Evolutionary conservation across 2,329 filamentous ascomycete genomes (phyloP).

Genomic region (Phaeophleospora eucalypticola): DNA sequence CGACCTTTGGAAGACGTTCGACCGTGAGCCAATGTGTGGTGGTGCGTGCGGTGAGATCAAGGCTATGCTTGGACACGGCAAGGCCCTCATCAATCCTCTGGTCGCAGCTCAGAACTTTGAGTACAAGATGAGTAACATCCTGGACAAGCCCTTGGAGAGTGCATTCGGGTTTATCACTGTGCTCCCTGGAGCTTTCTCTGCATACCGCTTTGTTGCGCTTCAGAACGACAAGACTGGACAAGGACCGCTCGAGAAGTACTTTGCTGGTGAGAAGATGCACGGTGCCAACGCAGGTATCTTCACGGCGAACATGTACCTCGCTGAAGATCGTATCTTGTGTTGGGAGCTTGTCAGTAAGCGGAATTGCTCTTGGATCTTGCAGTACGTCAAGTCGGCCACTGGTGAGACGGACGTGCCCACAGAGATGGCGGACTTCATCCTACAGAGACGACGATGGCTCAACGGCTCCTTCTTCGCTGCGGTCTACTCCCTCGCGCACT

Average conservation of each 20-base stretch:
- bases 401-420: conserved; percentile 97
- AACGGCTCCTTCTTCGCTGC: conserved; percentile 98
- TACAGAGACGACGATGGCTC: conserved; percentile 93
- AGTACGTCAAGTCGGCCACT: conserved; percentile 96
- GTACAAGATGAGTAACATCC: conserved; percentile 99
- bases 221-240: conserved; percentile 96
- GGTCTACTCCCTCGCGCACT: conserved; percentile 90
- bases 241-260: conserved; percentile 93
- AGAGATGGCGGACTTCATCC: conserved; percentile 86
- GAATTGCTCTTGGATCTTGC: conserved; percentile 94
- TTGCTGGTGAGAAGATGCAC: conserved; percentile 93
- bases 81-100: conserved; percentile 85
- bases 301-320: conserved; percentile 98
- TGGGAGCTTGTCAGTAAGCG: conserved; percentile 97
- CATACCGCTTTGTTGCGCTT: conserved; percentile 88
- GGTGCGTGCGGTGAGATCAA: conserved; percentile 99
- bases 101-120: conserved; percentile 98
- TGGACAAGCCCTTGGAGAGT: conserved; percentile 95
- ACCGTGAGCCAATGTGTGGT: conserved; percentile 94
- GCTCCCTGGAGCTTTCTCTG: conserved; percentile 95
- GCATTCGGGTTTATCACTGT: conserved; percentile 98
- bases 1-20: conserved; percentile 97
- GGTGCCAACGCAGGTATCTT: conserved; percentile 91
- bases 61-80: conserved; percentile 86
- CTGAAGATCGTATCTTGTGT: conserved; percentile 96